phyloP scores from a whole-genome alignment of 2,329 filamentous ascomycete genomes.

The Remersonia thermophila region DNA sequence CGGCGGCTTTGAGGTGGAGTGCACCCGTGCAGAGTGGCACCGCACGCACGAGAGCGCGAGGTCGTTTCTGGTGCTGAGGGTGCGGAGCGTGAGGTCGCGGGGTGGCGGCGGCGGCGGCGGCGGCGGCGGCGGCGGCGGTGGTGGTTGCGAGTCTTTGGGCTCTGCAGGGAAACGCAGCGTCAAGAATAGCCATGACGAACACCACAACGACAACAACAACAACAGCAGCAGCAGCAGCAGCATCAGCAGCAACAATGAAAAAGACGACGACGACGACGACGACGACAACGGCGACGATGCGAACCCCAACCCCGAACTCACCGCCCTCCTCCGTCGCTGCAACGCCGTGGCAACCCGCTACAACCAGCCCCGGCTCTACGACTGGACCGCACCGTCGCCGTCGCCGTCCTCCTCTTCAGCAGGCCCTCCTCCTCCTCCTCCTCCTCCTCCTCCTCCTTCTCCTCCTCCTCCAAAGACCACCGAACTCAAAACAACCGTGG shows the following conservation, averaged over 20 bases:
- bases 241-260: conserved; percentile 2
- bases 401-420: too few species aligned
- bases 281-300: background rate
- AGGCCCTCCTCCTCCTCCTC: too few species aligned
- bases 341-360: conserved; percentile 50
- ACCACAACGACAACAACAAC: background rate
- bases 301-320: conserved; percentile 38
- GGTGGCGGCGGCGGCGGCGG: too few species aligned
- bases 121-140: too few species aligned
- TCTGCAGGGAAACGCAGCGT: conserved; percentile 1
- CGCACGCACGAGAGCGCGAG: conserved; percentile 48
- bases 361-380: conserved; percentile 61
- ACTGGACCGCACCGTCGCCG: conserved; percentile 11
- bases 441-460: too few species aligned
- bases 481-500: too few species aligned
- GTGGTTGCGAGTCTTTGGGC: conserved; percentile 3
- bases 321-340: conserved; percentile 50
- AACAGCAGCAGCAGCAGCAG: background rate
- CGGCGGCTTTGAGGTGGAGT: conserved; percentile 21
- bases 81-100: conserved; percentile 27
- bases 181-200: background rate
- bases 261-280: background rate
- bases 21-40: conserved; percentile 34
- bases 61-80: conserved; percentile 71
- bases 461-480: too few species aligned